Conservation (phyloP, 169 alveolate genomes). For the Blepharisma undulans region DNA sequence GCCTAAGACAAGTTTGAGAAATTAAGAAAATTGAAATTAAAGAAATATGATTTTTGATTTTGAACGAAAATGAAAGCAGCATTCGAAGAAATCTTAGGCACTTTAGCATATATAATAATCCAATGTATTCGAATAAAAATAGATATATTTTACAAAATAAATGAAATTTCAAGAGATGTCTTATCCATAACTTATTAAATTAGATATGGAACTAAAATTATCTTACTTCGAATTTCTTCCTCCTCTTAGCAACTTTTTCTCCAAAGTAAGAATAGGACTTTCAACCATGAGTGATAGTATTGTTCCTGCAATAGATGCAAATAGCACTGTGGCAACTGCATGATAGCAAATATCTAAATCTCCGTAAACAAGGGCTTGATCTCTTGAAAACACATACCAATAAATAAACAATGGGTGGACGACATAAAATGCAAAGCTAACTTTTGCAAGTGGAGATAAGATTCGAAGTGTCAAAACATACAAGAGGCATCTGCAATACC, state of each 20-base stretch:
- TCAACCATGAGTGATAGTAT: conserved; percentile 1
- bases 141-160: no score
- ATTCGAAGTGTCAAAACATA: neutral
- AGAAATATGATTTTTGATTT: no score
- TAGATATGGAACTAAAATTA: neutral
- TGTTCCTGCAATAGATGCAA: neutral
- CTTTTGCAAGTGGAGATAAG: neutral
- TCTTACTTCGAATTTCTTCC: neutral
- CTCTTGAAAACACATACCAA: neutral
- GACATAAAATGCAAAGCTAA: neutral
- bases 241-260: neutral
- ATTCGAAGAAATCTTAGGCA: no score
- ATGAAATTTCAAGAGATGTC: no score
- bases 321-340: neutral
- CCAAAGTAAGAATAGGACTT: conserved; percentile 22
- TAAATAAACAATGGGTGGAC: neutral
- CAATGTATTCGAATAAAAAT: no score
- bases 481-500: neutral
- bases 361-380: neutral
- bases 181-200: neutral
- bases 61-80: no score
- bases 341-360: neutral
- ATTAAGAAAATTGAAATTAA: no score
- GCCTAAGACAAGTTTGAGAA: neutral
- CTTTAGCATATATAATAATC: no score